Evolutionary conservation across 164 flowering plant species (phyloP).

Genomic region (Tetracentron sinense): DNA sequence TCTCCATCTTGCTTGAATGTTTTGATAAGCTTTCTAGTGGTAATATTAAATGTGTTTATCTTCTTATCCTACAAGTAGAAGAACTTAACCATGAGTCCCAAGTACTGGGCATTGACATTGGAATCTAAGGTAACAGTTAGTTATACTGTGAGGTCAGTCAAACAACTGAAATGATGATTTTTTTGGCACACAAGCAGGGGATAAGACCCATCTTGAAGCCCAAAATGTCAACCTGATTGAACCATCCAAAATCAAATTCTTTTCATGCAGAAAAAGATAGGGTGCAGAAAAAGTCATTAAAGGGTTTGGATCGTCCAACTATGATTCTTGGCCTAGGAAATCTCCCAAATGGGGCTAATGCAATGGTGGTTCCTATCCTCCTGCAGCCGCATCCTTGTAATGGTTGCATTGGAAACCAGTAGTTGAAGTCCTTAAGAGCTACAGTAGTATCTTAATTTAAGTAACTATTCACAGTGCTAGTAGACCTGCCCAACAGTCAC

Average conservation of each 20-base stretch:
- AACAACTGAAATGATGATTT: too few species aligned
- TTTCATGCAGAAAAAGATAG: background rate
- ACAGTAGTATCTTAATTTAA: background rate
- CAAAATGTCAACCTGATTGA: too few species aligned
- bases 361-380: background rate
- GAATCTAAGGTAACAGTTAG: too few species aligned
- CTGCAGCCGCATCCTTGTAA: background rate
- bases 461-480: background rate
- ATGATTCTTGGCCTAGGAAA: too few species aligned
- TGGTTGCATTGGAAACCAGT: too few species aligned
- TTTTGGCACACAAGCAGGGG: too few species aligned
- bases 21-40: constrained; percentile 53
- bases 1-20: constrained; percentile 50
- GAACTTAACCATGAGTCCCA: constrained; percentile 4
- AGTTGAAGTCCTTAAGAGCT: background rate
- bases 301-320: too few species aligned
- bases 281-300: too few species aligned
- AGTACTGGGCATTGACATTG: background rate
- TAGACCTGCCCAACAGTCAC: constrained; percentile 70
- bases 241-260: too few species aligned
- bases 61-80: constrained; percentile 51
- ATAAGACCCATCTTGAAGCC: too few species aligned
- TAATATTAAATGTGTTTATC: constrained; percentile 48
- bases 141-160: too few species aligned
- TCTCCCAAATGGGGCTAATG: background rate